Conservation (phyloP, 345 rosid species). For the Salix dunnii region DNA sequence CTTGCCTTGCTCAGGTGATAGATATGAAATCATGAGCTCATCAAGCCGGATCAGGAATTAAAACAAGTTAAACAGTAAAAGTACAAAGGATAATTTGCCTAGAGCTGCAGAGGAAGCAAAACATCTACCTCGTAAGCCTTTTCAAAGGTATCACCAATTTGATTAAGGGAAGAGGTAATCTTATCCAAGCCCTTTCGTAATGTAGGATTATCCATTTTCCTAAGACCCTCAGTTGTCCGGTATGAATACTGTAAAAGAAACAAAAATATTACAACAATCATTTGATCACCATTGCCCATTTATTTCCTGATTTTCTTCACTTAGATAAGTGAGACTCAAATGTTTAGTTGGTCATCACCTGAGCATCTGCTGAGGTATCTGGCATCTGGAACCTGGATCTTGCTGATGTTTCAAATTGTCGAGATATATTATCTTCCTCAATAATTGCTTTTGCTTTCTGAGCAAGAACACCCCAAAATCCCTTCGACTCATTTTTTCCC, state of each 20-base stretch:
- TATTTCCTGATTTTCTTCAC: not conserved
- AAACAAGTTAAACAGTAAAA: not conserved
- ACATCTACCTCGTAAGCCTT: conserved; percentile 66
- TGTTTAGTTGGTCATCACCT: conserved; percentile 33
- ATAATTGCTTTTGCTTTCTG: conserved; percentile 81
- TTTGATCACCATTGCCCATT: not conserved
- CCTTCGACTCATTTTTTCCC: conserved; percentile 38
- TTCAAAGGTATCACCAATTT: conserved; percentile 82
- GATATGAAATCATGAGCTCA: not conserved
- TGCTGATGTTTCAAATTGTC: conserved; percentile 26
- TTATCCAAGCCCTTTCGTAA: conserved; percentile 70
- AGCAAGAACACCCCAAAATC: conserved; percentile 85
- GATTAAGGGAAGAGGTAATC: conserved; percentile 72
- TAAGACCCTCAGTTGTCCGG: conserved; percentile 36
- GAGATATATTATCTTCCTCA: conserved; percentile 57
- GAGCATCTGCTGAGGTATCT: conserved; percentile 37
- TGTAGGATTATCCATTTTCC: conserved; percentile 62
- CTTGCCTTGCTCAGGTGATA: not conserved
- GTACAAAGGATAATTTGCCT: not conserved
- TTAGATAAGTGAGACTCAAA: not conserved
- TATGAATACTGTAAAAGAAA: conserved; percentile 22
- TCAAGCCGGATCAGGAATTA: not conserved
- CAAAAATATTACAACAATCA: not conserved
- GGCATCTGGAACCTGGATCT: conserved; percentile 34
- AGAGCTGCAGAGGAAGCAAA: not conserved